Conservation (phyloP, 108 stramenopile species). For the Cyclotella baltica region DNA sequence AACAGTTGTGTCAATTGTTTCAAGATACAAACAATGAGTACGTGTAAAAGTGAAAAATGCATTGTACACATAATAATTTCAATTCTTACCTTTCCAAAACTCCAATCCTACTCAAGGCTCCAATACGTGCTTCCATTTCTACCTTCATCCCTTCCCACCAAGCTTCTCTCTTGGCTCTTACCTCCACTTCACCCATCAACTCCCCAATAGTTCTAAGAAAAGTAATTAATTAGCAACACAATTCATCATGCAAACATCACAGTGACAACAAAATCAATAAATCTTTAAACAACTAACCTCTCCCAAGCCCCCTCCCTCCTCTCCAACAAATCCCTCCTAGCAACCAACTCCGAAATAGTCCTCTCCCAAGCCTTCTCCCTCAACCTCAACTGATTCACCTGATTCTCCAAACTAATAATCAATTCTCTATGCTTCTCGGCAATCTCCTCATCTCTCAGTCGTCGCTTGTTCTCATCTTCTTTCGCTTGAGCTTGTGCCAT, state of each 20-base stretch:
- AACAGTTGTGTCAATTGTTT: no score
- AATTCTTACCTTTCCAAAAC: constrained; percentile 41
- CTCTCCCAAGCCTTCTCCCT: constrained; percentile 51
- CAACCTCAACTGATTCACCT: constrained; percentile 28
- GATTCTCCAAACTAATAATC: constrained; percentile 24
- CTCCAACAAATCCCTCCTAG: constrained; percentile 35
- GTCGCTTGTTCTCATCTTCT: constrained; percentile 16
- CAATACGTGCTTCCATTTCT: constrained; percentile 48
- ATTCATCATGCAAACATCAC: no score
- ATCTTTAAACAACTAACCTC: constrained; percentile 11
- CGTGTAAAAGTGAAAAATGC: no score
- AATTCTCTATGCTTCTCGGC: constrained; percentile 23
- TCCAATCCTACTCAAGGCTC: constrained; percentile 36
- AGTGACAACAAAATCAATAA: background rate
- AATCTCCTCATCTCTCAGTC: constrained; percentile 8
- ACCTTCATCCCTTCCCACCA: constrained; percentile 40
- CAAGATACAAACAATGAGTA: no score
- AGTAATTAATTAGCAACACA: background rate
- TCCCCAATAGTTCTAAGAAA: constrained; percentile 36
- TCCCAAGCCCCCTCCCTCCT: constrained; percentile 48
- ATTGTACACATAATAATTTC: constrained; percentile 3
- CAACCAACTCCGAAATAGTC: constrained; percentile 41
- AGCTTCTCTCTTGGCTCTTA: constrained; percentile 35
- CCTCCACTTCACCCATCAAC: constrained; percentile 43
- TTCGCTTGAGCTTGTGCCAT: constrained; percentile 19